Percentiles rank a stretch among this genome's conserved stretches.
Evolutionary conservation across 2,329 filamentous ascomycete genomes (phyloP).

Genomic region (Diaporthe velutina): DNA sequence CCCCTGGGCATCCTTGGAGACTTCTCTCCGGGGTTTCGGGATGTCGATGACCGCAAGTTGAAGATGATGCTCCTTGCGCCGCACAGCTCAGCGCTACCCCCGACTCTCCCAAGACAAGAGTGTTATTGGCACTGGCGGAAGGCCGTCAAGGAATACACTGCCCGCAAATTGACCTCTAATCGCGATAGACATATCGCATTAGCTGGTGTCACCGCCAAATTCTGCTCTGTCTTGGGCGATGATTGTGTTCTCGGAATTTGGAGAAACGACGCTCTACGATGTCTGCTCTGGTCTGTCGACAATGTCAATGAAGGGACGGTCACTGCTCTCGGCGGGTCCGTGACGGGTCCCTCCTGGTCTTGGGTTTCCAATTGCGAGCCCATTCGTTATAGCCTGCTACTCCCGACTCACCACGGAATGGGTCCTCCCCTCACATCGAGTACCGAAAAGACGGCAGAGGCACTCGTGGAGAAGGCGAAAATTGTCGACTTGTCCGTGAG

Average conservation of each 20-base stretch:
- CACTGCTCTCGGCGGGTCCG: background rate
- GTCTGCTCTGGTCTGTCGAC: background rate
- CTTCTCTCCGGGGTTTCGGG: background rate
- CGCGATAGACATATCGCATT: background rate
- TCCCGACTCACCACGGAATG: background rate
- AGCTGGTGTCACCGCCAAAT: background rate
- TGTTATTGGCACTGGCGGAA: background rate
- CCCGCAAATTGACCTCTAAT: background rate
- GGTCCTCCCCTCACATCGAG: background rate
- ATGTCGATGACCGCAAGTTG: background rate
- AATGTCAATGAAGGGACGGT: background rate
- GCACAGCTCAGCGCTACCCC: background rate
- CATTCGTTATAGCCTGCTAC: background rate
- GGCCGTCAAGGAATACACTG: background rate
- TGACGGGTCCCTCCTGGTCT: background rate
- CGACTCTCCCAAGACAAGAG: background rate
- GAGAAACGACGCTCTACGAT: background rate
- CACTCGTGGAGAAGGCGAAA: background rate
- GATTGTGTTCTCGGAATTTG: background rate
- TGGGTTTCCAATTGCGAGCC: background rate
- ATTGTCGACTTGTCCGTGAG: background rate
- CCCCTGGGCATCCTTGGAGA: background rate
- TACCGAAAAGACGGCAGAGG: background rate
- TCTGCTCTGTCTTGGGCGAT: background rate
- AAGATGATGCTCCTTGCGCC: background rate